Base-by-base conservation (phyloP, 2,329 filamentous ascomycete species). In the Spiromastix sp. region DNA sequence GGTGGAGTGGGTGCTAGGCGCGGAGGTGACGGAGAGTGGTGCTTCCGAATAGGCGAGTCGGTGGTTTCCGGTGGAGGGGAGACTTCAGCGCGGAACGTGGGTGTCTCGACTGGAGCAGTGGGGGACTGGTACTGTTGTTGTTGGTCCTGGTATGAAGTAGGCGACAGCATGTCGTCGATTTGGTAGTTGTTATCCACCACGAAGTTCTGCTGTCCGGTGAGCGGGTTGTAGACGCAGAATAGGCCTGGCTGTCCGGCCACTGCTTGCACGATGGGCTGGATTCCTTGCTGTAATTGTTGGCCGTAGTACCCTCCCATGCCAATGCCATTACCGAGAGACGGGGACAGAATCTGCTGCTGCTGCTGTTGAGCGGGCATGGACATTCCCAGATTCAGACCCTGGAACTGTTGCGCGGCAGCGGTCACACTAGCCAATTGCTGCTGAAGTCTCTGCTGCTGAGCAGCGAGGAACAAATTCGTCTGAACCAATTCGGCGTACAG, bases 371-470 rank as follows among this genome's bases (percentile, higher is more conserved):
- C 19, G 15, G 47, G 55, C 37, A 60, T 42, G 27, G 55, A 48
- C 31, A 51, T 53, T 52, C 71, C 79, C 40, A 93, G 56, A 57
- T 71, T 85, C 62, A 93, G 67, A 45, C 75, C 77, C 57, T 86
- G 81, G 52, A 87, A 82, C 59, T 87, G 82, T 61, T 86, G 82
- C 41, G 85, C 81, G 24, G 83, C 82, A 34, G 79, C 78, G 51
- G 89, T 91, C 16, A 95, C 77, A 45, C 68, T 83, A 48, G 85
- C 75, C 46, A 96, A 72, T 64, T 96, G 86, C 64, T 95, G 87
- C 63, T 96, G 87, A 34, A 96, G 76, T 45, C 84, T 81, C 64
- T 94, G 86, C 63, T 96, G 89, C 63, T 94, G 87, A 55, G 94
- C 85, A 26, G 86, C 85, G 33, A 98, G 72, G 54, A 93, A 93